Conservation (phyloP, 2,329 filamentous ascomycete species). For the Apiospora marii region DNA sequence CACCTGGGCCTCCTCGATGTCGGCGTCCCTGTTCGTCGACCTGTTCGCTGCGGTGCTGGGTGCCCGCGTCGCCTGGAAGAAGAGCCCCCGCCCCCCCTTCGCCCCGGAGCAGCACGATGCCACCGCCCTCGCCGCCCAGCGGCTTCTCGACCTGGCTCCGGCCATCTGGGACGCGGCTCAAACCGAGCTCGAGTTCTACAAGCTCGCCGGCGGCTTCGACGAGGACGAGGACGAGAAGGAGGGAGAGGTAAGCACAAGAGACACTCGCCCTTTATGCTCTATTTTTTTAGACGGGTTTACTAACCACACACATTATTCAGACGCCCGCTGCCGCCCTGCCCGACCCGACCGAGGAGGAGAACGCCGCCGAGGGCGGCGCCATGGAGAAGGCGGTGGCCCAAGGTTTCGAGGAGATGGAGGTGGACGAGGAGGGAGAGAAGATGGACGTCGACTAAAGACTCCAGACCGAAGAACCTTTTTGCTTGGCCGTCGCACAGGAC, state of each 20-base stretch:
- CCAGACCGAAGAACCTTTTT: not conserved
- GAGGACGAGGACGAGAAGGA: constrained; percentile 8
- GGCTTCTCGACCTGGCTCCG: constrained; percentile 2
- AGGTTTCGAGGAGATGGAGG: not conserved
- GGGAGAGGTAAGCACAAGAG: not conserved
- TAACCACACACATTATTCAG: not conserved
- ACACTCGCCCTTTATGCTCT: not conserved
- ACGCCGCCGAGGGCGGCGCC: not conserved
- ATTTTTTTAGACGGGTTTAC: not conserved
- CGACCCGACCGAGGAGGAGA: not conserved
- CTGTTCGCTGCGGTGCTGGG: constrained; percentile 2
- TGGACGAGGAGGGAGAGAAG: not conserved
- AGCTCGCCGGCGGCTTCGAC: not conserved
- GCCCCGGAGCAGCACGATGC: not conserved
- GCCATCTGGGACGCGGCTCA: not conserved
- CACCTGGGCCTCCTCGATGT: constrained; percentile 11
- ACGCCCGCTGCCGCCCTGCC: not conserved
- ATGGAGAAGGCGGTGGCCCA: not conserved
- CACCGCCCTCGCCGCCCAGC: not conserved
- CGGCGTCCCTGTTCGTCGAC: constrained; percentile 7
- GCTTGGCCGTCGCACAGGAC: not conserved
- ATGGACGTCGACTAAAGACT: not conserved
- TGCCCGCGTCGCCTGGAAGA: not conserved
- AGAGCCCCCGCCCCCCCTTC: not conserved
- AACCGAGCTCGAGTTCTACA: not conserved